Conservation (phyloP, 805 yeast genomes). For the Ogataea degrootiae region DNA sequence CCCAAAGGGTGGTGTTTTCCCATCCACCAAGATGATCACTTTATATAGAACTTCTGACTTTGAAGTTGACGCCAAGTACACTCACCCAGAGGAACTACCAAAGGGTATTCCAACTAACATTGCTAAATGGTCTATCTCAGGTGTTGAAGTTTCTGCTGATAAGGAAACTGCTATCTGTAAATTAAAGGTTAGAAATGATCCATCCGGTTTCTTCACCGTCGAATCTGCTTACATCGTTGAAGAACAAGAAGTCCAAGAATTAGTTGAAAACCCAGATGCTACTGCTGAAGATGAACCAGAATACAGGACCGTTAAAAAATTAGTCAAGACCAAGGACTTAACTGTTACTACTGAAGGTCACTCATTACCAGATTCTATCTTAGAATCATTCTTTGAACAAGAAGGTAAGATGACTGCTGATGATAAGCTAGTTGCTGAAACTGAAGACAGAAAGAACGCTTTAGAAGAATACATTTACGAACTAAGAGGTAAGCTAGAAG, state of each 20-base stretch:
- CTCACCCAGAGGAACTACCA: constrained; percentile 70
- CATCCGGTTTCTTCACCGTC: constrained; percentile 89
- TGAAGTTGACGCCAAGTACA: constrained; percentile 79
- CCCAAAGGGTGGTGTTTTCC: constrained; percentile 90
- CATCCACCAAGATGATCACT: constrained; percentile 93
- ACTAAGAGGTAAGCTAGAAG: constrained; percentile 94
- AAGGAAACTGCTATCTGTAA: constrained; percentile 78
- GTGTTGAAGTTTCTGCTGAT: constrained; percentile 77
- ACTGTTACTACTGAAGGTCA: constrained; percentile 55
- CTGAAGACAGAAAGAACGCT: constrained; percentile 98
- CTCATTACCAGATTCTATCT: constrained; percentile 50
- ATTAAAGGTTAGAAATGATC: constrained; percentile 94
- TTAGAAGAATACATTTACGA: constrained; percentile 98
- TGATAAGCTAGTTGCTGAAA: constrained; percentile 96
- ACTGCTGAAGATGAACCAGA: constrained; percentile 73
- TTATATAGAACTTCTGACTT: constrained; percentile 89
- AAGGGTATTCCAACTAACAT: constrained; percentile 59
- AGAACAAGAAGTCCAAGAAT: constrained; percentile 86
- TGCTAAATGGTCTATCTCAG: constrained; percentile 82
- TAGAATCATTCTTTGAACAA: constrained; percentile 66
- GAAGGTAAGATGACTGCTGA: constrained; percentile 82
- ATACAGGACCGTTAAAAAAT: constrained; percentile 85
- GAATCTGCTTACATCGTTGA: constrained; percentile 94
- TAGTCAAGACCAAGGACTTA: constrained; percentile 86
- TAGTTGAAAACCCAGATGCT: constrained; percentile 58